Evolutionary conservation across 2,329 filamentous ascomycete genomes (phyloP), one percentile per base, ranked within the genome.

Genomic region (Magnaporthiopsis poae): DNA sequence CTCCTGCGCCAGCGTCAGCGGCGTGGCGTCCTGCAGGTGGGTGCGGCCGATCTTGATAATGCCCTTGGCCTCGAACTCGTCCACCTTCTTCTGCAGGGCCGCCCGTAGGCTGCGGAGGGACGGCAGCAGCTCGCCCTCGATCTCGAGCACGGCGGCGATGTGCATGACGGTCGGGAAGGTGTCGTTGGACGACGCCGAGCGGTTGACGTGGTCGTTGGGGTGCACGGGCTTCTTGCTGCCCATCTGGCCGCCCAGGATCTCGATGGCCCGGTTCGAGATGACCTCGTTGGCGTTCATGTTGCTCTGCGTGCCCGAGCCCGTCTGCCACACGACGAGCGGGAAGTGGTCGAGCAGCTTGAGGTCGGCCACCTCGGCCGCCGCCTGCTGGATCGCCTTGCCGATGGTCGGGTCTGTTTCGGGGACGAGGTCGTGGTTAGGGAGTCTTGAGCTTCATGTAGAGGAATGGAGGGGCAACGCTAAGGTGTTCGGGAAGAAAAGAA

Each of bases 271-370:
- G 86, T 98, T 99, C 71, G 94, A 97, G 80, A 99, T 98, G 80
- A 99, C 95, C 80, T 99, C 95, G 83, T 99, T 99, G 77, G 94
- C 93, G 82, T 99, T 99, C 95, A 98, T 98, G 87, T 96, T 98
- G 79, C 93, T 97, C 84, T 98, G 95, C 36, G 95, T 98, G 76
- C 95, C 95, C 64, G 95, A 98, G 70, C 95, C 95, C 66, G 95
- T 99, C 84, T 99, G 95, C 95, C 95, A 99, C 76, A 99, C 94
- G 67, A 98, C 94, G 69, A 98, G 90, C 71, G 95, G 95, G 82
- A 99, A 98, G 84, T 98, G 94, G 79, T 97, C 93, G 75, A 96
- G 79, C 73, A 98, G 89, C 85, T 97, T 96, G 76, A 95, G 88
- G 70, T 91, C 89, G 67, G 94, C 93, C 60, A 99, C 94, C 82